Conservation (phyloP, 2,329 filamentous ascomycete genomes). For the Cladosporium austrohemisphaericum region DNA sequence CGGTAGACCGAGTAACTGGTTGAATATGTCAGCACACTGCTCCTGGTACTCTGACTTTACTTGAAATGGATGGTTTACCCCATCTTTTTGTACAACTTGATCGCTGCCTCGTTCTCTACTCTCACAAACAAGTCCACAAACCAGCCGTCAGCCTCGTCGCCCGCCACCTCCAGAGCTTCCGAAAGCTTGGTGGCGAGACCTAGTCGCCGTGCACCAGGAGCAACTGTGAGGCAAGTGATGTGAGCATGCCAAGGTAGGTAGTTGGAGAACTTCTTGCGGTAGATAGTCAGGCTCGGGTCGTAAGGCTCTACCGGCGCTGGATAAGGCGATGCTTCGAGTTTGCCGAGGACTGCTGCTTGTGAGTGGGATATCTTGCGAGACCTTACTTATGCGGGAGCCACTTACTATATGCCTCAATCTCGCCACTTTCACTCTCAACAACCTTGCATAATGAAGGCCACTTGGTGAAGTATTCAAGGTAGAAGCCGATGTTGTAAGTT, state of each 20-base stretch:
- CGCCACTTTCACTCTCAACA: conserved; percentile 78
- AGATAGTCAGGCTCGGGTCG: conserved; percentile 47
- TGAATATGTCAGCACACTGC: too few species aligned
- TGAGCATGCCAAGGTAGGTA: conserved; percentile 99
- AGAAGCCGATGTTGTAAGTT: conserved; percentile 93
- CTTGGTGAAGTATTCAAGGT: conserved; percentile 90
- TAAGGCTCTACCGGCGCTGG: conserved; percentile 70
- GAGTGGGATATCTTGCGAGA: not conserved
- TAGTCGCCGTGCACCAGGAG: conserved; percentile 77
- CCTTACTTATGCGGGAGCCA: too few species aligned
- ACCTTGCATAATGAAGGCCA: conserved; percentile 95
- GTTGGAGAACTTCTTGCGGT: conserved; percentile 49
- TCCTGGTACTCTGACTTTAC: not conserved
- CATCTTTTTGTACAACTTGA: conserved; percentile 83
- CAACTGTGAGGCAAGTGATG: conserved; percentile 91
- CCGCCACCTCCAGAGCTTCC: conserved; percentile 74
- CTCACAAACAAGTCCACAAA: conserved; percentile 95
- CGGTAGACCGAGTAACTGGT: conserved; percentile 76
- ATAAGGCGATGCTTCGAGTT: conserved; percentile 78
- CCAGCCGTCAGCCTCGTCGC: conserved; percentile 80
- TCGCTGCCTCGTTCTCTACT: conserved; percentile 80
- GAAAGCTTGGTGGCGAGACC: conserved; percentile 84
- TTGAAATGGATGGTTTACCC: conserved; percentile 63
- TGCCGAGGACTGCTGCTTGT: conserved; percentile 75
- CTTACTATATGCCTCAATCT: conserved; percentile 91